A percentile compares a stretch with the other conserved stretches of the same genome.
Evolutionary conservation across 2,329 filamentous ascomycete genomes (phyloP).

Genomic region (Claviceps citrina): DNA sequence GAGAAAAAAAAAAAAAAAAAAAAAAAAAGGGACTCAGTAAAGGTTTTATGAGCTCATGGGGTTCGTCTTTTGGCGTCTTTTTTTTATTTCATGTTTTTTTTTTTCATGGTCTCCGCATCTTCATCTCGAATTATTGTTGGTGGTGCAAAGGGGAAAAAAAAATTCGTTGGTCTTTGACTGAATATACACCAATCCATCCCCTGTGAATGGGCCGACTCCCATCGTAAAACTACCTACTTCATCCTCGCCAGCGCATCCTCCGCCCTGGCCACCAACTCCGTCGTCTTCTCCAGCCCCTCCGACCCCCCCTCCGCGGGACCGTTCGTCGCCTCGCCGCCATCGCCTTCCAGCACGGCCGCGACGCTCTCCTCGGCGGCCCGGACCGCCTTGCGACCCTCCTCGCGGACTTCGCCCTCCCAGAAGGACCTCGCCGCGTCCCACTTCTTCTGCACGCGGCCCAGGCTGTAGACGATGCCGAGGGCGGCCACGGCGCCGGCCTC

Average conservation of each 20-base stretch:
- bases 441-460: constrained; percentile 43
- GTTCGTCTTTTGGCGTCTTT: background rate
- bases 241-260: constrained; percentile 32
- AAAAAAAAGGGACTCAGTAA: no score
- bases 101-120: no score
- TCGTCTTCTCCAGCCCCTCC: constrained; percentile 23
- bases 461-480: constrained; percentile 43
- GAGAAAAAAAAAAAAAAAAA: no score
- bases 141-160: no score
- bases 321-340: constrained; percentile 12
- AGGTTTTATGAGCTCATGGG: background rate
- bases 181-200: background rate
- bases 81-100: no score
- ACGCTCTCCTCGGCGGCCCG: constrained; percentile 39
- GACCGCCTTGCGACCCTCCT: constrained; percentile 49
- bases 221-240: constrained; percentile 21
- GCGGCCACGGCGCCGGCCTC: constrained; percentile 48
- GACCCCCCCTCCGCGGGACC: constrained; percentile 9
- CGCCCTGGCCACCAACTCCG: constrained; percentile 32
- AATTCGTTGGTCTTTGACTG: no score
- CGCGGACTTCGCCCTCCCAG: constrained; percentile 52
- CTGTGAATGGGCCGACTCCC: background rate
- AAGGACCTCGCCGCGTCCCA: constrained; percentile 46
- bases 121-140: no score
- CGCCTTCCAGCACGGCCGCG: constrained; percentile 27